Base-by-base conservation (phyloP, 805 yeast species). In the Candida andamanensis region DNA sequence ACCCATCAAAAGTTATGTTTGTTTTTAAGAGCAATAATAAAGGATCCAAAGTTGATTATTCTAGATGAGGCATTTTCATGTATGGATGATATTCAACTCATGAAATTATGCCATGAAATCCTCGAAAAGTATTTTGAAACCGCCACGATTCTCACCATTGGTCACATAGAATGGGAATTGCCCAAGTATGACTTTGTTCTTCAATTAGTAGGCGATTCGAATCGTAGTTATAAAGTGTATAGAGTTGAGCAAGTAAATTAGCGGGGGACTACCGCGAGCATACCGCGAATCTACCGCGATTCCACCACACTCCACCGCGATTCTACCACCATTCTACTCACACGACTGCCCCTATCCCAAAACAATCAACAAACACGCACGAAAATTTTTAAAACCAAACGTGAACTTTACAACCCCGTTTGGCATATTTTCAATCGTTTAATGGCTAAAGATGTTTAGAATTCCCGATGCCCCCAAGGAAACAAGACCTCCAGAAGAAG, bases 61-160 rank as follows among this genome's bases (percentile, higher is more conserved):
- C 62, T 90, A 2, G 98, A 90, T 56, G 98, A 90, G 61, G 95
- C 97, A 0, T 76, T 90, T 37, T 84, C 95, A 15, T 94, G 87
- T 11, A 85, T 90, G 92, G 84, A 81, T 24, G 79, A 76, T 32
- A 72, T 67, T 15, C 46, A 41, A 26, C 33, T 63, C 22, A 50
- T 64, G 50, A 29, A 39, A 6, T 39, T 46, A 35, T 65, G 71
- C 37, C 69, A 63, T 35, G 35, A 40, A 6, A 29, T 59, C 12
- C 45, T 65, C 11, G 44, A 42, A 7, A 29, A 35, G 5, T 33
- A 49, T 2, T 42, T 54, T 31, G 16, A 26, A 3, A 36, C 44
- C 6, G 84, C 94, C 0, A 79, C 95, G 0, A 77, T 80, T 2
- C 67, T 90, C 21, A 67, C 82, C 0, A 82, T 92, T 15, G 95